These are phyloP conservation scores for Panaeolus cyanescens DNA, from an alignment of 768 basidiomycete species.

Conservation along the genomic window DNA sequence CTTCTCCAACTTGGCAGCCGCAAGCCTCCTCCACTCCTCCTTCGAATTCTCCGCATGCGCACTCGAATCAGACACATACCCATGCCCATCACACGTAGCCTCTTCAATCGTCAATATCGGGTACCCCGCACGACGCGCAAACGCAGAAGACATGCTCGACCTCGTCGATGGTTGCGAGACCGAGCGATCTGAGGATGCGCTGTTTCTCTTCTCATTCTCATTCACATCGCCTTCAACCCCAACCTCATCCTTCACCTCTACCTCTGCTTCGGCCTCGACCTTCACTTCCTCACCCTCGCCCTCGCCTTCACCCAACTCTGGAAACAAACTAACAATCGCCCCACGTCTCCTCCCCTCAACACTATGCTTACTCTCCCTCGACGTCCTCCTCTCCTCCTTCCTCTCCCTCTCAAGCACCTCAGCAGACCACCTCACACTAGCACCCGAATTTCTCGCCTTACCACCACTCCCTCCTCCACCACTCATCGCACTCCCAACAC, in stretches of 20 bases:
- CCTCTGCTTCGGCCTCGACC: background rate
- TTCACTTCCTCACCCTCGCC: constrained; percentile 10
- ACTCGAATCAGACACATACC: constrained; percentile 16
- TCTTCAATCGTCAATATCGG: constrained; percentile 49
- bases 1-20: background rate
- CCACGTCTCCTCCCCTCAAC: constrained; percentile 57
- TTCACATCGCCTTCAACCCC: constrained; percentile 10
- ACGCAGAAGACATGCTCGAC: background rate
- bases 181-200: background rate
- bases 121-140: constrained; percentile 11
- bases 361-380: constrained; percentile 45
- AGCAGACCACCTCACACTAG: constrained; percentile 32
- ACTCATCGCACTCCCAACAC: background rate
- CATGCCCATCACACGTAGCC: constrained; percentile 56
- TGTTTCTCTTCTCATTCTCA: constrained; percentile 11
- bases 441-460: background rate
- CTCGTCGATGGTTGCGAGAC: background rate
- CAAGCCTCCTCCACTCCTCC: background rate
- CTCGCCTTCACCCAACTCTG: constrained; percentile 31
- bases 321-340: constrained; percentile 62
- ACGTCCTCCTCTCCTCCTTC: constrained; percentile 33
- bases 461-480: background rate
- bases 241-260: constrained; percentile 4
- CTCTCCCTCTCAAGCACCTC: constrained; percentile 49
- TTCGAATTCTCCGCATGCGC: constrained; percentile 12